These are phyloP conservation scores for Cryptomeria japonica DNA, from an alignment of 75 land plant genomes.

Conservation along the genomic window DNA sequence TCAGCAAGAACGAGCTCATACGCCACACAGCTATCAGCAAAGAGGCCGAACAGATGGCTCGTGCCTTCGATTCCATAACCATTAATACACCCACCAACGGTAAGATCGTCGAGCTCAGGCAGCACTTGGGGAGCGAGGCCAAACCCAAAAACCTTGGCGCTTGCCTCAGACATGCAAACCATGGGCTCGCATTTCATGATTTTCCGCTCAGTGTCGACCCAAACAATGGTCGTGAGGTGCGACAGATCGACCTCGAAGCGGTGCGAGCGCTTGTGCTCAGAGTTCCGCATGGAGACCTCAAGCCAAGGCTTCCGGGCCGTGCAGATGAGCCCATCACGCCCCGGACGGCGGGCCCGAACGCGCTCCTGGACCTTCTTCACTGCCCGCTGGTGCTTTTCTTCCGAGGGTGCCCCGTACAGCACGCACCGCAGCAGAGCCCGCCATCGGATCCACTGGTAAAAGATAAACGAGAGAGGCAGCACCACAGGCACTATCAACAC, in stretches of 20 bases:
- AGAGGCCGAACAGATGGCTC: slow-evolving; percentile 32
- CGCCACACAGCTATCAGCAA: slow-evolving; percentile 26
- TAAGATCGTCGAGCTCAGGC: slow-evolving; percentile 45
- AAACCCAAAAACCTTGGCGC: slow-evolving; percentile 14
- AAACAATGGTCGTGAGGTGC: slow-evolving; percentile 16
- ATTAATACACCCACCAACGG: slow-evolving; percentile 35
- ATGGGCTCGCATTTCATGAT: slow-evolving; percentile 39
- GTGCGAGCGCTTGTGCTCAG: slow-evolving; percentile 25
- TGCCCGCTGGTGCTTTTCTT: slow-evolving; percentile 13
- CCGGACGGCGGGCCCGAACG: slow-evolving; percentile 6
- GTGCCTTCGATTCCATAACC: slow-evolving; percentile 40
- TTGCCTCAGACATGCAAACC: slow-evolving; percentile 34
- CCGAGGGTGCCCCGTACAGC: slow-evolving; percentile 17
- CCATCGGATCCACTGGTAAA: slow-evolving; percentile 29
- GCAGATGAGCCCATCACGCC: slow-evolving; percentile 31
- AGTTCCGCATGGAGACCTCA: slow-evolving; percentile 24
- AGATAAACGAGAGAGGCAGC: slow-evolving; percentile 31
- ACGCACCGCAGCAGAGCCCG: slow-evolving; percentile 12
- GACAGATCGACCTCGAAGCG: slow-evolving; percentile 25
- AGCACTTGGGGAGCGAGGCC: slow-evolving; percentile 32
- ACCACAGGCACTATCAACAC: slow-evolving; percentile 21
- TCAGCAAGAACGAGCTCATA: slow-evolving; percentile 32
- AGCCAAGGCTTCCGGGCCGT: slow-evolving; percentile 38
- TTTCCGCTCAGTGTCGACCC: slow-evolving; percentile 14
- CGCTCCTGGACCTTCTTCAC: slow-evolving; percentile 24